phyloP scores from a whole-genome alignment of 495 filamentous ascomycete species.

The Penicillium waksmanii region DNA sequence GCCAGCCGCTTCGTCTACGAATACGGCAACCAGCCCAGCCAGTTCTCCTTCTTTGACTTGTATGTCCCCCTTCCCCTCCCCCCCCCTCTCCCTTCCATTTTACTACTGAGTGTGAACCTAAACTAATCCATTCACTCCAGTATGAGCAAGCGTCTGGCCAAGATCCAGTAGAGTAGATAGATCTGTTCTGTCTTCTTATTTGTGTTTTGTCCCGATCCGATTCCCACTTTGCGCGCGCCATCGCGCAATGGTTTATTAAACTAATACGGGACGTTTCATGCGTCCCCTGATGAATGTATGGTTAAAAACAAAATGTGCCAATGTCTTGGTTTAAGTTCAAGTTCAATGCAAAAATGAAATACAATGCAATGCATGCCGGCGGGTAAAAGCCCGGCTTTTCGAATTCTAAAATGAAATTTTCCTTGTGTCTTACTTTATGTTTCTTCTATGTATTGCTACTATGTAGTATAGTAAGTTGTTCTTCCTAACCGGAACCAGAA shows the following conservation, averaged over 20 bases:
- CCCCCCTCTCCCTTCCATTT: background rate
- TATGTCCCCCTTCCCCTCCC: constrained; percentile 47
- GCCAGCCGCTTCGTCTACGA: constrained; percentile 95
- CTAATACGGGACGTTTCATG: constrained; percentile 19
- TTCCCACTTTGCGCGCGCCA: constrained; percentile 1
- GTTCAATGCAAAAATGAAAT: constrained; percentile 2
- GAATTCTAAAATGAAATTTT: no score
- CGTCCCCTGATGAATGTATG: constrained; percentile 34
- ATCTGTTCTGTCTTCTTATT: constrained; percentile 5
- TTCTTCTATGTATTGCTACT: no score
- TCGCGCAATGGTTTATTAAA: constrained; percentile 7
- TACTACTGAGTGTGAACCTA: background rate
- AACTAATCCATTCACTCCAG: constrained; percentile 36
- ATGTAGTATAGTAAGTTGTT: no score
- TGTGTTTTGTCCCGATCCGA: background rate
- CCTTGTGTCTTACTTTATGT: no score
- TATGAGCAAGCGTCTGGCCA: constrained; percentile 58
- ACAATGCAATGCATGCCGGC: constrained; percentile 8
- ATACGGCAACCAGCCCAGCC: constrained; percentile 87
- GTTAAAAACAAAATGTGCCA: constrained; percentile 27
- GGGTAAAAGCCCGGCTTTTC: no score
- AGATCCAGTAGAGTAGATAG: constrained; percentile 32
- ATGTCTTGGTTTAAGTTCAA: no score
- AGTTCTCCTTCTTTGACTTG: constrained; percentile 99
- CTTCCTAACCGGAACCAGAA: no score